phyloP scores from a whole-genome alignment of 106 monocot genomes.

The Vanilla planifolia region DNA sequence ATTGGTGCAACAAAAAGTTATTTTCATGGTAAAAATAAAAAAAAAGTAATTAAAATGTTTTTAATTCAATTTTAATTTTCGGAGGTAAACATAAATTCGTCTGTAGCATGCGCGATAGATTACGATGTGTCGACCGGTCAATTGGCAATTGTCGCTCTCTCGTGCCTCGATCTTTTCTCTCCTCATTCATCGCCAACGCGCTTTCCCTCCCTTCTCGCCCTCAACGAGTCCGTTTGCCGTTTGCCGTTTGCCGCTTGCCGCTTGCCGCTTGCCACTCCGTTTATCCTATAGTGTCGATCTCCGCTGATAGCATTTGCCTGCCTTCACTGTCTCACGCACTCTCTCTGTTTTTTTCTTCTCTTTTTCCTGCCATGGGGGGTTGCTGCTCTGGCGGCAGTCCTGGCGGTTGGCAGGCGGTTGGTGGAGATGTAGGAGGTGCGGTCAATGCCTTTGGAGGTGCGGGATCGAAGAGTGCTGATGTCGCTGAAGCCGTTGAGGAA shows the following conservation, averaged over 20 bases:
- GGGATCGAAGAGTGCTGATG: conserved; percentile 15
- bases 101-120: too few relatives aligned
- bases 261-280: not conserved
- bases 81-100: too few relatives aligned
- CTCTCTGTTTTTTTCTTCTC: not conserved
- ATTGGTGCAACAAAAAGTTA: too few relatives aligned
- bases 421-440: conserved; percentile 24
- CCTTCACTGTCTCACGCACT: not conserved
- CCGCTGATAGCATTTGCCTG: not conserved
- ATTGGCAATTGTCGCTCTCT: too few relatives aligned
- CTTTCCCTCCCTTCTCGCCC: not conserved
- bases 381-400: conserved; percentile 48
- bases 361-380: conserved; percentile 47
- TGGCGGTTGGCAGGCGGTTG: conserved; percentile 30
- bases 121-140: too few relatives aligned
- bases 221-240: not conserved
- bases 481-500: conserved; percentile 46
- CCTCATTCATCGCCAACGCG: too few relatives aligned
- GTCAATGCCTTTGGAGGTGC: conserved; percentile 2
- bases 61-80: too few relatives aligned
- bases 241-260: not conserved
- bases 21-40: too few relatives aligned
- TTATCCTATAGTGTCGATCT: not conserved
- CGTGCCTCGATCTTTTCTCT: too few relatives aligned
- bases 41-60: too few relatives aligned